These are phyloP conservation scores for Porcisia deanei DNA, from an alignment of 208 protist species.

Conservation along the genomic window DNA sequence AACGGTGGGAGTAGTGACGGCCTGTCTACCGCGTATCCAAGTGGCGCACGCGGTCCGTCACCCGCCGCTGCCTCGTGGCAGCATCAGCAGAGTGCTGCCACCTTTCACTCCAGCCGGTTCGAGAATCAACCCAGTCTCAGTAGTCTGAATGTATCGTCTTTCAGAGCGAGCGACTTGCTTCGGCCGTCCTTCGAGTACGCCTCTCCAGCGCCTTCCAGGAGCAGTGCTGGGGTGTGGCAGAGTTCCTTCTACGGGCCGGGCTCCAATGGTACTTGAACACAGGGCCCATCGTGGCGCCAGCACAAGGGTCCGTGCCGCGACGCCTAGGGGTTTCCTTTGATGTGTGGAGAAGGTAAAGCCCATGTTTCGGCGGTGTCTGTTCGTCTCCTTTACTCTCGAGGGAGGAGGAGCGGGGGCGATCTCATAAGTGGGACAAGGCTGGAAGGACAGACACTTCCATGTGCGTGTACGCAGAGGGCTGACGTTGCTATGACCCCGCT, in stretches of 20 bases:
- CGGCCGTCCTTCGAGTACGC: neutral
- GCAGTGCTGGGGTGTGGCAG: neutral
- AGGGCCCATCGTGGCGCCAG: neutral
- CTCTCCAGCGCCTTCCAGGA: neutral
- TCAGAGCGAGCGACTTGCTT: neutral
- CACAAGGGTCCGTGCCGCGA: neutral
- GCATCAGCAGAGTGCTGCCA: neutral
- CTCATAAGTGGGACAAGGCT: too few relatives aligned
- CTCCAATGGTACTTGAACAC: neutral
- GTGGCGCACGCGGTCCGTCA: neutral
- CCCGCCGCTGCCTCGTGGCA: neutral
- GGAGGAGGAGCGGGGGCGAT: neutral
- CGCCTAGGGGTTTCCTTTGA: neutral
- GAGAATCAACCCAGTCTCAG: neutral
- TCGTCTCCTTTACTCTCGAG: neutral
- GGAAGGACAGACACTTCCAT: neutral
- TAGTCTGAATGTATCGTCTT: neutral
- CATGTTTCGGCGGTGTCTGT: neutral
- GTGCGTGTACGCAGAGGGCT: neutral
- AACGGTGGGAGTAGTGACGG: neutral
- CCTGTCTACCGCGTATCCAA: neutral
- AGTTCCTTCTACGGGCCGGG: neutral
- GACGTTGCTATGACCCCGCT: too few relatives aligned
- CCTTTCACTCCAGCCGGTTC: neutral
- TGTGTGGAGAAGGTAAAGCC: neutral